Conservation (phyloP, 768 basidiomycete species). For the Fibroporia radiculosa region DNA sequence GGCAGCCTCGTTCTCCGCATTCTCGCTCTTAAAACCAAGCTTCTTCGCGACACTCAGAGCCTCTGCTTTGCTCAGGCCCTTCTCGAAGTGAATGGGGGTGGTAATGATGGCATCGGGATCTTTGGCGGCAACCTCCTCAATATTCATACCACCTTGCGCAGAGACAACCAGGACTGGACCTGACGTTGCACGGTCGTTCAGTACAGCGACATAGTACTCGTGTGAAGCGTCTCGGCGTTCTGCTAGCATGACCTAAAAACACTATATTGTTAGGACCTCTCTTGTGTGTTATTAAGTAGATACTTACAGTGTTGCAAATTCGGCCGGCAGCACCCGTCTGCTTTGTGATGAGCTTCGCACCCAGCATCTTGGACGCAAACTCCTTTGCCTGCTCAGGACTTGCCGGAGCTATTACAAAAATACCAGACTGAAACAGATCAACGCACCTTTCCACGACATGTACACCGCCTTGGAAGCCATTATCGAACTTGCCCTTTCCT, state of each 20-base stretch:
- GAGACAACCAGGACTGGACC: constrained; percentile 93
- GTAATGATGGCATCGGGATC: constrained; percentile 95
- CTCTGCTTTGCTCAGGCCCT: constrained; percentile 65
- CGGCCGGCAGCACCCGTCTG: constrained; percentile 93
- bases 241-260: constrained; percentile 86
- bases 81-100: constrained; percentile 79
- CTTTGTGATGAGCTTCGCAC: constrained; percentile 93
- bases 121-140: constrained; percentile 97
- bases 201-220: constrained; percentile 96
- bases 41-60: constrained; percentile 79
- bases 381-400: constrained; percentile 88
- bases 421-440: not conserved
- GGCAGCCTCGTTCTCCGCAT: constrained; percentile 77
- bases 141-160: constrained; percentile 97
- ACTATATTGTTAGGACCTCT: not conserved
- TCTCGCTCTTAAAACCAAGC: constrained; percentile 76
- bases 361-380: constrained; percentile 87
- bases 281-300: not conserved
- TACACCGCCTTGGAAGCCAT: constrained; percentile 95
- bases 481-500: constrained; percentile 96
- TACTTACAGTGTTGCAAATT: constrained; percentile 85
- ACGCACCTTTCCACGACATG: constrained; percentile 82
- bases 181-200: constrained; percentile 87
- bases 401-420: not conserved
- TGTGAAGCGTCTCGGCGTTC: constrained; percentile 90